These are phyloP conservation scores for Tylopilus felleus DNA, from an alignment of 768 basidiomycete species.

Conservation along the genomic window DNA sequence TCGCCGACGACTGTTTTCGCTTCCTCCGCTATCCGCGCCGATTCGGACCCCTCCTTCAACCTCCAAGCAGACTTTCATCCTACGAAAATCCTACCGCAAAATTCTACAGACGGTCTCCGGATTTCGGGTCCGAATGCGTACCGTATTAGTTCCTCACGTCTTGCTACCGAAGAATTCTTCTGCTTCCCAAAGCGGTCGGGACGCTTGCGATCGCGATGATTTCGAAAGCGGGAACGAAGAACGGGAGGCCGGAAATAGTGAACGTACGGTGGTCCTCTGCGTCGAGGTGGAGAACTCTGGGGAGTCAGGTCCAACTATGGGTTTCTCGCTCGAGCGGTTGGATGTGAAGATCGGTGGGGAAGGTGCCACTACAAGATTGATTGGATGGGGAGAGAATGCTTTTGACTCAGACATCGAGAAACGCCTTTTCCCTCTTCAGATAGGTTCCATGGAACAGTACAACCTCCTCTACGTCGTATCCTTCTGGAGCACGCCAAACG, in stretches of 20 bases:
- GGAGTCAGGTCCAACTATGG: slow-evolving; percentile 54
- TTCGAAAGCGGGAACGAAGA: slow-evolving; percentile 49
- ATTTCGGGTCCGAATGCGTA: slow-evolving; percentile 90
- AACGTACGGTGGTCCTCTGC: slow-evolving; percentile 84
- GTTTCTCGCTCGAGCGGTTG: slow-evolving; percentile 74
- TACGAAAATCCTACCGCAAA: slow-evolving; percentile 84
- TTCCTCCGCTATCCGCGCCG: slow-evolving; percentile 48
- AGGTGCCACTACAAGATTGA: slow-evolving; percentile 48
- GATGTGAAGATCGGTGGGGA: slow-evolving; percentile 74
- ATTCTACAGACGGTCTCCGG: slow-evolving; percentile 77
- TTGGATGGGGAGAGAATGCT: slow-evolving; percentile 46
- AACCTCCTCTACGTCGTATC: slow-evolving; percentile 90
- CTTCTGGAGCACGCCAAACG: slow-evolving; percentile 65
- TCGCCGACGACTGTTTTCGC: slow-evolving; percentile 64
- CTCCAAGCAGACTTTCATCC: slow-evolving; percentile 51
- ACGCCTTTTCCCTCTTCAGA: slow-evolving; percentile 63
- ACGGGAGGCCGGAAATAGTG: slow-evolving; percentile 67
- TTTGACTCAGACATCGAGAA: slow-evolving; percentile 35
- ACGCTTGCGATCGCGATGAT: slow-evolving; percentile 27
- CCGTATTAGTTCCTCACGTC: slow-evolving; percentile 85
- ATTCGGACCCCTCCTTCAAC: slow-evolving; percentile 45
- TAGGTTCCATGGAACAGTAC: slow-evolving; percentile 76
- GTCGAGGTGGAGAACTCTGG: slow-evolving; percentile 87
- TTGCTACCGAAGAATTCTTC: slow-evolving; percentile 48
- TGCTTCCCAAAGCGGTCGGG: slow-evolving; percentile 29